Evolutionary conservation across 345 rosid genomes (phyloP), one percentile per base, ranked within the genome.

Genomic region (Excoecaria agallocha): DNA sequence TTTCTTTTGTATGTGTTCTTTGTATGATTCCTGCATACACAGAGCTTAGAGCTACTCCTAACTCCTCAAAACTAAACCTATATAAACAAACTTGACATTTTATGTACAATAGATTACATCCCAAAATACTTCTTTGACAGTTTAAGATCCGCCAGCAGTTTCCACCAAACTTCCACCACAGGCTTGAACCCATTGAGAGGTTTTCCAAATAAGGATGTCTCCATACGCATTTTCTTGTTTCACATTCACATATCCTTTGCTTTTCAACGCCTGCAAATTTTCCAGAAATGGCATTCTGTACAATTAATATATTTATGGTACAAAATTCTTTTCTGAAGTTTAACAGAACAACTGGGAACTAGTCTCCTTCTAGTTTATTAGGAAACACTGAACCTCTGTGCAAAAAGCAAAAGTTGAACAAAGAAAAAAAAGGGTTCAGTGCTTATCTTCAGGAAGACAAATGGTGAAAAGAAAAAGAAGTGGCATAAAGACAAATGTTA

Each of bases 211-310:
- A 38, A 86, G 58, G 71, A 94, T 85, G 83, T 89, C 90, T n/a
- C 83, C 79, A 24, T 85, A 89, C 6, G 87, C 83, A 49, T 61
- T 73, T 20, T 82, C 88, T 79, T 92, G 97, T 86, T 79, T 77
- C 76, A 91, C 97, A 73, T 80, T 74, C 66, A 92, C 84, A 69
- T 51, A 81, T 37, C 90, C 93, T 81, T 75, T 82, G 50, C 79
- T 85, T 79, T 89, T 87, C 79, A 95, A 70, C 62, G 88, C 96
- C 99, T 95, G 86, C 81, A 82, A 51, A 71, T 43, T 72, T 48
- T 4, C 19, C 20, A 30, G 35, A 2, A 12, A 20, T 24, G 25
- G 43, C 41, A 61, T 10, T 6, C 48, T 10, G 48, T 8, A 43
- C 48, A 5, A 66, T 72, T 19, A 45, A 57, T 2, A 45, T 46